Conservation (phyloP, 345 rosid genomes). For the Citrus sp. region DNA sequence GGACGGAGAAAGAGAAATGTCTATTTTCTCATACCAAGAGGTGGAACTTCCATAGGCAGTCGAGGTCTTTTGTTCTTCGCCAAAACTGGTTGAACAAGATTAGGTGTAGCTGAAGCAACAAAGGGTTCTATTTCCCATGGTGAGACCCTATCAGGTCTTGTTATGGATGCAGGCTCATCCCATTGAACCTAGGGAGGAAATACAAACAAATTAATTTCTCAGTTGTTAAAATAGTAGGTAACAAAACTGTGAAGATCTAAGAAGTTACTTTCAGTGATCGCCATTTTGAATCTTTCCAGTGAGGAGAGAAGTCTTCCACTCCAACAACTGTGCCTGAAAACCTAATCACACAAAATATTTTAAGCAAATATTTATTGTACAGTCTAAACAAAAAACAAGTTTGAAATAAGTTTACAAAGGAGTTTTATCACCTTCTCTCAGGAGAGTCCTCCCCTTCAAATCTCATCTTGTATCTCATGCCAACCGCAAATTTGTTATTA, state of each 20-base stretch:
- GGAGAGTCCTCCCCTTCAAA: conserved; percentile 95
- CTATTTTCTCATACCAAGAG: conserved; percentile 31
- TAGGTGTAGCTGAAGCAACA: conserved; percentile 40
- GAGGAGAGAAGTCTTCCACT: conserved; percentile 66
- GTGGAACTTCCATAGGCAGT: conserved; percentile 41
- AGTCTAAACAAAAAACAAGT: conserved; percentile 5
- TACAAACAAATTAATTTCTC: background rate
- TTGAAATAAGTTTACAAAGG: background rate
- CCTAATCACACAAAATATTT: conserved; percentile 36
- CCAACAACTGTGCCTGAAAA: conserved; percentile 89
- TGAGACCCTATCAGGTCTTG: conserved; percentile 84
- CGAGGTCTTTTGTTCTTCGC: conserved; percentile 78
- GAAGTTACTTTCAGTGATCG: conserved; percentile 67
- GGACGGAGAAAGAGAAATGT: background rate
- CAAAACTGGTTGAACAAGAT: conserved; percentile 39
- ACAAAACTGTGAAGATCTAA: conserved; percentile 17
- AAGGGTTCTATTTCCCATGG: conserved; percentile 93
- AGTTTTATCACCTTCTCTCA: conserved; percentile 62
- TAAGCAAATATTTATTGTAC: conserved; percentile 5
- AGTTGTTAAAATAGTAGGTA: background rate
- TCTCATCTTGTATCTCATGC: conserved; percentile 86
- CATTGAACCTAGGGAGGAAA: conserved; percentile 61
- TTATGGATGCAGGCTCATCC: conserved; percentile 87
- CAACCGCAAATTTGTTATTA: conserved; percentile 55
- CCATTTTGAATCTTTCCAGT: conserved; percentile 85